Base-by-base conservation (phyloP, 352 stramenopile species). In the Phytopythium delawarense region DNA sequence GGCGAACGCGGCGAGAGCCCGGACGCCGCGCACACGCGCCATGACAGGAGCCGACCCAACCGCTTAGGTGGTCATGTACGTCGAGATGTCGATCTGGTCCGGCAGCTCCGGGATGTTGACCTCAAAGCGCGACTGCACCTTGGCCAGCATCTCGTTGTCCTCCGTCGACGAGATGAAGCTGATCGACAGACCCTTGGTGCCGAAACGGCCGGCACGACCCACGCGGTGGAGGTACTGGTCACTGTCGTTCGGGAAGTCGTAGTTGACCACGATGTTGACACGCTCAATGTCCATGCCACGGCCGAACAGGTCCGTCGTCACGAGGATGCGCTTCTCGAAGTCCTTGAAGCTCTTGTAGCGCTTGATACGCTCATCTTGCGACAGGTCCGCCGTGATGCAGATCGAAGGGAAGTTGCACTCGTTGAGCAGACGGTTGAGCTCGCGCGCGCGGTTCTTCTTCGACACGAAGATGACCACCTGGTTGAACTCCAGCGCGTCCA, bases 241-340 rank as follows among this genome's bases (percentile, higher is more conserved):
- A 46, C 85, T 91, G 75, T 96, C 89, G 63, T 96, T 97, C 61
- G 98, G 97, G 84, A 99, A 99, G 76, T 99, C 98, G 79, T 99
- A 99, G 91, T 99, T 99, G 72, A 99, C 98, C 45, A 99, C 98
- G 67, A 99, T 98, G 87, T 99, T 99, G 54, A 99, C 98, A 74
- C 96, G 95, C 84, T 99, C 97, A 76, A 99, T 99, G 92, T 99
- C 98, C 85, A 99, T 99, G 70, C 98, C 98, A 84, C 98, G 97
- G 55, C 97, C 97, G 72, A 99, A 99, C 62, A 99, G 84, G 79
- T 99, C 97, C 63, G 98, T 99, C 52, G 97, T 98, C 42, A 99
- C 97, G 52, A 99, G 84, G 73, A 99, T 99, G 75, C 98, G 97
- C 72, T 98, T 98, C 81, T 99, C 95, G 80, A 99, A 99, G 61